Evolutionary conservation across 2,329 filamentous ascomycete species (phyloP), one percentile per base, ranked within the genome.

Genomic region (Microdochium trichocladiopsis): DNA sequence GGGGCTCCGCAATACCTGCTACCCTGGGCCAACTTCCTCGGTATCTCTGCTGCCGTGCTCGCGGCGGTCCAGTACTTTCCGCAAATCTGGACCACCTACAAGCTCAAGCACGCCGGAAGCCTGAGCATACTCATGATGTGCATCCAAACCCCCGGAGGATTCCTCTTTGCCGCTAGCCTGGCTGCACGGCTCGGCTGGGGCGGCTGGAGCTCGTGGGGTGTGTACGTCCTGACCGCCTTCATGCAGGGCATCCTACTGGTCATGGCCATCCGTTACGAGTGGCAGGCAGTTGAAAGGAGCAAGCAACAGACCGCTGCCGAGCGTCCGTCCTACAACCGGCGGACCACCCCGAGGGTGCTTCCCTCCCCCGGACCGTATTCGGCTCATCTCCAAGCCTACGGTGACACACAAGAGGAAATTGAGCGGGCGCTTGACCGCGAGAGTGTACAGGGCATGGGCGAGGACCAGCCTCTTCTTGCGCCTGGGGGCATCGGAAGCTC

Each of bases 41-140:
- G 94, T 1, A 74, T 96, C 54, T 82, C 89, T 66, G 84, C 90
- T 18, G 88, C 90, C 0, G 70, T 82, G 1, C 81, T 99, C 4
- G 89, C 94, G 0, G 87, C 83, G 0, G 80, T 97, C 22, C 94
- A 99, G 71, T 99, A 97, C 69, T 75, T 99, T 16, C 94, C 94
- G 0, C 94, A 99, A 71, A 95, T 99, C 57, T 91, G 85, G 72
- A 96, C 88, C 50, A 99, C 94, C 0, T 95, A 89, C 71, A 80
- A 77, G 50, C 75, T 96, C 53, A 88, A 93, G 65, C 86, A 92
- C 61, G 87, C 95, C 2, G 91, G 91, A 51, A 96, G 91, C 66
- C 73, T 99, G 61, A 96, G 90, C 63, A 94, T 99, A 52, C 87
- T 90, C 4, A 97, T 96, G 87, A 97, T 99, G 92, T 88, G 88